Evolutionary conservation across 148 eudicot genomes (phyloP).

Genomic region (Silene conica): DNA sequence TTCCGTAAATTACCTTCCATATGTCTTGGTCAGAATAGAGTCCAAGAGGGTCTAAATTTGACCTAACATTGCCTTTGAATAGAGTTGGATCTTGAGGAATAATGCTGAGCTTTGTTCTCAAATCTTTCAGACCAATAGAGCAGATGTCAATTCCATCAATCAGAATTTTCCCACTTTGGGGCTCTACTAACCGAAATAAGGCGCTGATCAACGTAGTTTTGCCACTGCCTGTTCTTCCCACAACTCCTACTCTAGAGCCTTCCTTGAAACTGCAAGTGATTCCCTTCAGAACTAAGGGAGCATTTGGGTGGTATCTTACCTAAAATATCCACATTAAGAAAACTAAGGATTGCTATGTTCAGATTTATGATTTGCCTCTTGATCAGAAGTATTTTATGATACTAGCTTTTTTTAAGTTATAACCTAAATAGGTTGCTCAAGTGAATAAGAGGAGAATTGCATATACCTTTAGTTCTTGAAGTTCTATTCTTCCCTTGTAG

Average conservation of each 20-base stretch:
- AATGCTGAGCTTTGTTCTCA: constrained; percentile 49
- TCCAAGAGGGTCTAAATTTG: constrained; percentile 59
- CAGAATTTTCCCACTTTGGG: constrained; percentile 41
- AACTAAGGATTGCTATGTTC: too few relatives aligned
- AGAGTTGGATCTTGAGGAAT: constrained; percentile 80
- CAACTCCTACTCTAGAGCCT: constrained; percentile 53
- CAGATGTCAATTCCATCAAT: constrained; percentile 54
- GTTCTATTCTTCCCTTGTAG: constrained; percentile 40
- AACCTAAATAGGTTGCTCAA: too few relatives aligned
- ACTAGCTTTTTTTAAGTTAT: too few relatives aligned
- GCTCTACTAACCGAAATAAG: constrained; percentile 19
- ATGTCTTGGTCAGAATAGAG: constrained; percentile 52
- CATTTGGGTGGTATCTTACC: constrained; percentile 52
- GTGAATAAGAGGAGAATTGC: too few relatives aligned
- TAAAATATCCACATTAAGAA: constrained; percentile 19
- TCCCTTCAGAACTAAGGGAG: constrained; percentile 66
- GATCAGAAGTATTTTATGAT: too few relatives aligned
- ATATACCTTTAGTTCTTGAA: constrained; percentile 45
- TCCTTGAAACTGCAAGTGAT: constrained; percentile 53
- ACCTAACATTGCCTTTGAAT: constrained; percentile 53
- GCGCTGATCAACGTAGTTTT: constrained; percentile 64
- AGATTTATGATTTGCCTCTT: too few relatives aligned
- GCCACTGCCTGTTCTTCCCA: constrained; percentile 53
- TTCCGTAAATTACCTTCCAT: constrained; percentile 45
- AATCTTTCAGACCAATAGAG: constrained; percentile 53